A percentile compares a stretch with the other conserved stretches of the same genome.
Conservation (phyloP, 2,329 filamentous ascomycete species). For the Aquanectria penicillioides region DNA sequence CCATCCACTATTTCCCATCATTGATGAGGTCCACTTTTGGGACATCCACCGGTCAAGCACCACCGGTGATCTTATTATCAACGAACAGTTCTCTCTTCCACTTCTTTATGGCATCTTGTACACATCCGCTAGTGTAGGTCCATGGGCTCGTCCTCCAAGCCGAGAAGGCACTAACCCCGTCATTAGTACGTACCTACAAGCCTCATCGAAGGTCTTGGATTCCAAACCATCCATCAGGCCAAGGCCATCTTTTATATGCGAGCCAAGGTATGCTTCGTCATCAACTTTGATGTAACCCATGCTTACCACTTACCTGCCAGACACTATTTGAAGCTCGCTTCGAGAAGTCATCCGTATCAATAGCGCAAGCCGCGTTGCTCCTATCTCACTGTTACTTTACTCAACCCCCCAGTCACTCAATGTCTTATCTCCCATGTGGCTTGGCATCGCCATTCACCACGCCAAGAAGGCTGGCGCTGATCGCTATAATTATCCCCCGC, state of each 20-base stretch:
- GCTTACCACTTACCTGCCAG: neutral
- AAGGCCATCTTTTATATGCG: slow-evolving; percentile 8
- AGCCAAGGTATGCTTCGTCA: slow-evolving; percentile 7
- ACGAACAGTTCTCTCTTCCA: slow-evolving; percentile 9
- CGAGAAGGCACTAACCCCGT: neutral
- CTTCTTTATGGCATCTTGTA: slow-evolving; percentile 15
- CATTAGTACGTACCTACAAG: slow-evolving; percentile 15
- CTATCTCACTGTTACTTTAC: slow-evolving; percentile 15
- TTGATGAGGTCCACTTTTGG: slow-evolving; percentile 16
- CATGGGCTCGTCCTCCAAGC: neutral
- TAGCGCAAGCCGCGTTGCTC: slow-evolving; percentile 9
- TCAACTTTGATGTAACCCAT: neutral
- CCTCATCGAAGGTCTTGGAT: slow-evolving; percentile 11
- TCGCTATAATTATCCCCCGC: neutral
- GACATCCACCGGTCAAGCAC: slow-evolving; percentile 6
- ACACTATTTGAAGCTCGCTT: slow-evolving; percentile 4
- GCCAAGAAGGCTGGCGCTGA: slow-evolving; percentile 10
- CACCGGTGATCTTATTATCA: slow-evolving; percentile 4
- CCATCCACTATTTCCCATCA: slow-evolving; percentile 10
- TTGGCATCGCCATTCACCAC: slow-evolving; percentile 11
- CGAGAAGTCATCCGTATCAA: slow-evolving; percentile 2
- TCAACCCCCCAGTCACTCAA: slow-evolving; percentile 1
- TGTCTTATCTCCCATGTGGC: slow-evolving; percentile 5
- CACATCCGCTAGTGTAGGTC: slow-evolving; percentile 20
- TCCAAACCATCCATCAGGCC: slow-evolving; percentile 15